Evolutionary conservation across 805 yeast genomes (phyloP).

Genomic region (Citeromyces matritensis): DNA sequence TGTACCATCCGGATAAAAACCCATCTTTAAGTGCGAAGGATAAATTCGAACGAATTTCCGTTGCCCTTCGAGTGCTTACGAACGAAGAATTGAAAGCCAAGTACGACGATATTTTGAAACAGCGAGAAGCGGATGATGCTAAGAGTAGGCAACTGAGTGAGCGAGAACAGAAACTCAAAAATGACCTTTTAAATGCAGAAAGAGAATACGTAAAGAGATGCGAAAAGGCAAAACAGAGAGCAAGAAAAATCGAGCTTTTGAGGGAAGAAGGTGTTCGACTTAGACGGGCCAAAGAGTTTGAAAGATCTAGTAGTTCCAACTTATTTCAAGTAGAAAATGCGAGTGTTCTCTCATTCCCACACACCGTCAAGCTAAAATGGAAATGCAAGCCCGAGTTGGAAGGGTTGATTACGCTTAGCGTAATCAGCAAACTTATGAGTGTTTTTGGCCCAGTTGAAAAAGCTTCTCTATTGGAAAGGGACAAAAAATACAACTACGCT

Average conservation of each 20-base stretch:
- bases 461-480: constrained; percentile 5
- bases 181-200: constrained; percentile 16
- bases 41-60: constrained; percentile 11
- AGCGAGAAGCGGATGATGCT: constrained; percentile 4
- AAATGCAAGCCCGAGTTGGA: constrained; percentile 22
- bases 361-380: constrained; percentile 23
- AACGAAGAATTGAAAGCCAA: constrained; percentile 5
- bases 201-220: constrained; percentile 8
- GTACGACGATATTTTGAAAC: constrained; percentile 9
- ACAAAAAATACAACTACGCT: constrained; percentile 20
- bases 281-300: constrained; percentile 5
- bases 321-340: too few species aligned
- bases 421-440: constrained; percentile 22
- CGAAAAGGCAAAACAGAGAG: constrained; percentile 1
- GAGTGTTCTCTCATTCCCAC: constrained; percentile 2
- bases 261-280: constrained; percentile 6
- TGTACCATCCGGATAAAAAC: constrained; percentile 19
- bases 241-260: constrained; percentile 7
- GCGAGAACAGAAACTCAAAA: constrained; percentile 10
- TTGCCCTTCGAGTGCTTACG: constrained; percentile 11
- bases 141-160: too few species aligned
- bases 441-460: constrained; percentile 24
- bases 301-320: too few species aligned
- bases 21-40: constrained; percentile 11
- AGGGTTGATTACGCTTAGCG: constrained; percentile 15